Percentiles rank a stretch among this genome's conserved stretches.
Conservation (phyloP, 345 rosid species). For the Eucalyptus coolabah region DNA sequence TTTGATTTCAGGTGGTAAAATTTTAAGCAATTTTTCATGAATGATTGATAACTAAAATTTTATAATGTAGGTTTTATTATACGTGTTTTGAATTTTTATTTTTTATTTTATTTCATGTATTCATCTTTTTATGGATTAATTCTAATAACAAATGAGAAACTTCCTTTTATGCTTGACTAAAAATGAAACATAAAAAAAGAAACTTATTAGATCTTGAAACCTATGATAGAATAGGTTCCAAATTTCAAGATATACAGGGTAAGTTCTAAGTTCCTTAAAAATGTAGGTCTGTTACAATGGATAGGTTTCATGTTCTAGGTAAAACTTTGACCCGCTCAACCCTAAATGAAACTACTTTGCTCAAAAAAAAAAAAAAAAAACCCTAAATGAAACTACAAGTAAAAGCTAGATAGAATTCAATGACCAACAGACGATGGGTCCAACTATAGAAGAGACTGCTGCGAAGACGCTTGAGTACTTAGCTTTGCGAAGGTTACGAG, state of each 20-base stretch:
- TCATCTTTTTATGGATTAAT: not conserved
- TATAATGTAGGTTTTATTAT: no score
- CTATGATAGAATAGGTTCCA: rapidly evolving
- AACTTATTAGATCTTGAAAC: rapidly evolving
- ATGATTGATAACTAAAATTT: not conserved
- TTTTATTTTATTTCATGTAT: no score
- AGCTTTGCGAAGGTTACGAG: rapidly evolving
- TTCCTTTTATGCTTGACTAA: not conserved
- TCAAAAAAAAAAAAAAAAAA: no score
- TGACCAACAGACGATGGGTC: not conserved
- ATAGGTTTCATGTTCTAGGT: rapidly evolving
- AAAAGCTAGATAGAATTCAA: no score
- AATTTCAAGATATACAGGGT: rapidly evolving
- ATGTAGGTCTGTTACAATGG: rapidly evolving
- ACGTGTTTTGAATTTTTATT: not conserved
- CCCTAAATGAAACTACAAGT: not conserved
- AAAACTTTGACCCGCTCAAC: rapidly evolving
- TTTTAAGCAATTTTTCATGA: not conserved
- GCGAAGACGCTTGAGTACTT: not conserved
- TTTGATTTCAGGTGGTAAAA: no score
- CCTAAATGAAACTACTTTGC: no score
- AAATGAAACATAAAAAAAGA: no score
- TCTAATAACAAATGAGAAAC: not conserved
- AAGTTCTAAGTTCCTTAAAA: rapidly evolving
- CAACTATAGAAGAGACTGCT: not conserved